Evolutionary conservation across 176 grass and related monocot genomes (phyloP).

Genomic region (Puya raimondii): DNA sequence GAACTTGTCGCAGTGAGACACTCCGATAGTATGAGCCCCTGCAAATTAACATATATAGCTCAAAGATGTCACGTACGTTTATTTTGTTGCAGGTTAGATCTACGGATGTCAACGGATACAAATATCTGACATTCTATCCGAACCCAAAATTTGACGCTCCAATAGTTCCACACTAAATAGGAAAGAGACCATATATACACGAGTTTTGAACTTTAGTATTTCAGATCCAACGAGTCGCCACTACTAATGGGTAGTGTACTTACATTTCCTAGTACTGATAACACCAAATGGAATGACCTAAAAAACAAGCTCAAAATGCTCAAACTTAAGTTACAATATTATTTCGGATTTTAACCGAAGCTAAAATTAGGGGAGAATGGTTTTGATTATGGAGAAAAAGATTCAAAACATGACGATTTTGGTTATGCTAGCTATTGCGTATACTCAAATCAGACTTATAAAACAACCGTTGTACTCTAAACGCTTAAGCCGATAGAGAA

Average conservation of each 20-base stretch:
- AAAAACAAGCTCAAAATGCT: no score
- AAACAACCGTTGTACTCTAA: no score
- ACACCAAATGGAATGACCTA: no score
- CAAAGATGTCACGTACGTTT: neutral
- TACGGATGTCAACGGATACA: neutral
- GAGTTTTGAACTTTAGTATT: neutral
- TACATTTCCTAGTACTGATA: neutral
- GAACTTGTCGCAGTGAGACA: conserved; percentile 87
- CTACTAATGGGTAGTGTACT: neutral
- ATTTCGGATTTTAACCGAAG: no score
- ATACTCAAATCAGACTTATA: no score
- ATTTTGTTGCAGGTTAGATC: neutral
- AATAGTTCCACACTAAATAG: no score
- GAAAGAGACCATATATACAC: neutral
- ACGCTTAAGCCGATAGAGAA: no score
- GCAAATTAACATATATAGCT: neutral
- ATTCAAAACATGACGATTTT: no score
- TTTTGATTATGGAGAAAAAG: no score
- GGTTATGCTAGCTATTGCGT: no score
- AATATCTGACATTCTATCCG: neutral
- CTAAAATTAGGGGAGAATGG: no score
- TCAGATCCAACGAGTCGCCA: neutral
- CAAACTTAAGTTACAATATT: no score
- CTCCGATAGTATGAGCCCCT: conserved; percentile 78
- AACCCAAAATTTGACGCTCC: neutral